Percentiles rank a stretch among this genome's conserved stretches.
Conservation (phyloP, 2,329 filamentous ascomycete species). For the Aspergillus tubingensis region DNA sequence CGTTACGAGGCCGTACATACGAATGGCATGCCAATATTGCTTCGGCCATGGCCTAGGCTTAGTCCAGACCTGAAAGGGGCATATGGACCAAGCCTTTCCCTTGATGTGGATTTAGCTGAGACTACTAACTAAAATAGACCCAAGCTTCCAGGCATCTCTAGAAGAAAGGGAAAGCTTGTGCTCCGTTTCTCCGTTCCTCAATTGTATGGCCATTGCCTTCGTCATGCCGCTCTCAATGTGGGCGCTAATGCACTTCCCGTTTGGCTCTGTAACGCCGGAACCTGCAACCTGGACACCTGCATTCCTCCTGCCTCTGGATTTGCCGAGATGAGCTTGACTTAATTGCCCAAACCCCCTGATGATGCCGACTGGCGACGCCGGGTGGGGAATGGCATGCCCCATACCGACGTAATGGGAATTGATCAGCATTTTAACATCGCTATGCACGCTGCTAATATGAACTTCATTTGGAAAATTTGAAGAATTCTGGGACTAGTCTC, state of each 20-base stretch:
- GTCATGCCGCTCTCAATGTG: not conserved
- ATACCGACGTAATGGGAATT: not conserved
- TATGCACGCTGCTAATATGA: not conserved
- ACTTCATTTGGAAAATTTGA: not conserved
- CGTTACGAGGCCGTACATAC: not conserved
- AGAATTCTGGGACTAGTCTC: not conserved
- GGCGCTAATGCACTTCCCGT: not conserved
- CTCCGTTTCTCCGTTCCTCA: not conserved
- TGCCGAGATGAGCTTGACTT: not conserved
- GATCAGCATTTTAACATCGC: not conserved
- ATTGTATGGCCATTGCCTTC: not conserved
- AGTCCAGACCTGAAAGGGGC: not conserved
- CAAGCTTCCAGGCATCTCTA: not conserved
- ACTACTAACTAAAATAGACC: not conserved
- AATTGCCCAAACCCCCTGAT: not conserved
- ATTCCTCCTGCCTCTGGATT: not conserved
- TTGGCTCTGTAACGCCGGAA: not conserved
- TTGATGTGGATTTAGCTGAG: not conserved
- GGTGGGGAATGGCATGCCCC: not conserved
- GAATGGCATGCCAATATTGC: not conserved
- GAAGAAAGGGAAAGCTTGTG: not conserved
- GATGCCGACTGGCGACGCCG: not conserved
- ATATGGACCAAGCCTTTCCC: not conserved
- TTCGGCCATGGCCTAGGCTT: not conserved
- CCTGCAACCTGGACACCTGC: not conserved